A percentile compares a stretch with the other conserved stretches of the same genome.
phyloP scores from a whole-genome alignment of 108 stramenopile species.

The Fragilaria crotonensis region DNA sequence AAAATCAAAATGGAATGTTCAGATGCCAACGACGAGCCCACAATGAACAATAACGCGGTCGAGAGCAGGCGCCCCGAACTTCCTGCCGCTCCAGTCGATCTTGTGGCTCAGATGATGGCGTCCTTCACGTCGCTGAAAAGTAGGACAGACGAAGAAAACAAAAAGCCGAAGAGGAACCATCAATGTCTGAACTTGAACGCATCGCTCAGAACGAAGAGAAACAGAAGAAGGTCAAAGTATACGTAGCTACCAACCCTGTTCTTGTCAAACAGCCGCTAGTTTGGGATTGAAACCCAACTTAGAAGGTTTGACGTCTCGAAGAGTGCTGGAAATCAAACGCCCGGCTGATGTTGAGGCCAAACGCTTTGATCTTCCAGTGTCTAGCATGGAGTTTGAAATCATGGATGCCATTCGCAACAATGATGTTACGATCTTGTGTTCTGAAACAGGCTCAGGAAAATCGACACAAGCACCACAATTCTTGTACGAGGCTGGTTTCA shows the following conservation, averaged over 20 bases:
- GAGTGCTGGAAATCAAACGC: conserved; percentile 40
- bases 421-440: conserved; percentile 58
- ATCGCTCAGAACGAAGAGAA: conserved; percentile 31
- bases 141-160: conserved; percentile 12
- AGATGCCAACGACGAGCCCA: conserved; percentile 2
- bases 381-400: conserved; percentile 42
- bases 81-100: conserved; percentile 10
- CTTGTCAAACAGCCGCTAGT: conserved; percentile 34
- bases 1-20: conserved; percentile 4
- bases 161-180: conserved; percentile 25
- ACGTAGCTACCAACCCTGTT: conserved; percentile 31
- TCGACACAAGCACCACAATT: conserved; percentile 79
- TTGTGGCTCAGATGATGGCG: conserved; percentile 64
- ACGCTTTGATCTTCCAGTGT: conserved; percentile 76
- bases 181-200: conserved; percentile 1
- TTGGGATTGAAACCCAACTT: conserved; percentile 20
- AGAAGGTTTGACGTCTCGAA: conserved; percentile 2
- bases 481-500: conserved; percentile 47
- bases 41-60: conserved; percentile 3
- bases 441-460: conserved; percentile 76
- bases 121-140: conserved; percentile 35
- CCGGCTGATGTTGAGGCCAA: conserved; percentile 48
- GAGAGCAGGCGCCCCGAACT: conserved; percentile 3
- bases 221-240: conserved; percentile 26
- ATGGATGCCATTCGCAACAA: conserved; percentile 32